These are phyloP conservation scores for Kurtzmaniella quercitrusa DNA, from an alignment of 1,139 yeast species.

Conservation along the genomic window DNA sequence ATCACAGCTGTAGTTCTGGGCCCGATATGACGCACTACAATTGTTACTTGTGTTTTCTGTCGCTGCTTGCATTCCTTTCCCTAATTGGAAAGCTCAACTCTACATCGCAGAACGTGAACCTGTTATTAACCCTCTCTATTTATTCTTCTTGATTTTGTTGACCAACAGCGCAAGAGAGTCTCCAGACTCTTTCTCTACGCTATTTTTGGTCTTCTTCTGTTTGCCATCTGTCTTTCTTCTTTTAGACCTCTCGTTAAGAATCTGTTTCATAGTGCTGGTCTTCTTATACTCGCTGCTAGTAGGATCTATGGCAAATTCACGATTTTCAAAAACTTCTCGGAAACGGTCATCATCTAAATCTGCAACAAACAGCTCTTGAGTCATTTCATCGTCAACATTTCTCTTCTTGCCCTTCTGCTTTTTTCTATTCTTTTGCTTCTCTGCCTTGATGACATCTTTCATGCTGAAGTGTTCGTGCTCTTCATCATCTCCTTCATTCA, in stretches of 20 bases:
- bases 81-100: no score
- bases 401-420: slow-evolving; percentile 35
- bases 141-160: slow-evolving; percentile 33
- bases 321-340: slow-evolving; percentile 79
- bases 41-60: no score
- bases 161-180: slow-evolving; percentile 24
- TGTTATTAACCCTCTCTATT: slow-evolving; percentile 5
- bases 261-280: slow-evolving; percentile 81
- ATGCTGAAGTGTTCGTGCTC: slow-evolving; percentile 64
- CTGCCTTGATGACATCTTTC: slow-evolving; percentile 73
- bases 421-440: slow-evolving; percentile 56
- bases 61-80: no score
- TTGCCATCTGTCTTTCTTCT: slow-evolving; percentile 31
- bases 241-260: slow-evolving; percentile 69
- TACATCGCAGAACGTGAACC: neutral
- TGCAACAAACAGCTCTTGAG: slow-evolving; percentile 63
- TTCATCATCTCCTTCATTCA: slow-evolving; percentile 52
- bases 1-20: no score
- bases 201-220: slow-evolving; percentile 10
- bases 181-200: slow-evolving; percentile 5
- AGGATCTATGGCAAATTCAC: slow-evolving; percentile 89
- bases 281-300: slow-evolving; percentile 83
- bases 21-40: no score
- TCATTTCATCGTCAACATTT: slow-evolving; percentile 36
- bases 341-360: slow-evolving; percentile 83